Evolutionary conservation across 164 flowering plant species (phyloP), one percentile per base, ranked within the genome.

Genomic region (Protea cynaroides): DNA sequence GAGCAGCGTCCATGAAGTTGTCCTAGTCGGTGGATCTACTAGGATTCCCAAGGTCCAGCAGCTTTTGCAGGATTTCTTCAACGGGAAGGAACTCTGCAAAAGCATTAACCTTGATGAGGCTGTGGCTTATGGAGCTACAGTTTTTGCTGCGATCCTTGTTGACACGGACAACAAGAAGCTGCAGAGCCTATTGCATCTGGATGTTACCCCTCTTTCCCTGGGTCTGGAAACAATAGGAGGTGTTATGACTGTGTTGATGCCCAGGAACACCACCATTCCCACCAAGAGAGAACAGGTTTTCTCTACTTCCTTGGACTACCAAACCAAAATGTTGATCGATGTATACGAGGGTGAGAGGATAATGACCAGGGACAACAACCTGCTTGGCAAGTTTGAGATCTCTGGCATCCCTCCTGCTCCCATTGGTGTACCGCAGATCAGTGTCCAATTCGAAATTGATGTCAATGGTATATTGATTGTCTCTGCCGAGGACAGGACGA

Each of bases 41-140:
- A 3, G 5, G 34, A 29, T 29, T 29, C 34, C 34, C 34, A 29
- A 29, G 34, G 34, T 29, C 34, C 88, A 86, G 76, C 86, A 82
- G 63, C 68, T 85, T 19, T 54, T 86, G 67, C 90, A 82, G 58
- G 90, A 86, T 62, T 86, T 86, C 77, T 86, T 85, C 71, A 82
- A 86, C 56, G 90, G 90, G 13, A 86, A 86, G 34, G 34, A 29
- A 29, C 34, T 29, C 34, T 29, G 34, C 34, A 29, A 29, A 29
- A 29, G 5, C 34, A 84, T 86, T 72, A 84, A 86, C 75, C 91
- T 88, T 17, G 93, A 87, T 59, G 93, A 87, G 77, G 89, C 89
- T 34, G 86, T 87, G 40, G 89, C 88, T 34, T 87, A 83, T 76
- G 92, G 92, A 61, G 93, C 93, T 59, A 88, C 93, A 18, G 93